Base-by-base conservation (phyloP, 108 stramenopile genomes). In the Skeletonema potamos region DNA sequence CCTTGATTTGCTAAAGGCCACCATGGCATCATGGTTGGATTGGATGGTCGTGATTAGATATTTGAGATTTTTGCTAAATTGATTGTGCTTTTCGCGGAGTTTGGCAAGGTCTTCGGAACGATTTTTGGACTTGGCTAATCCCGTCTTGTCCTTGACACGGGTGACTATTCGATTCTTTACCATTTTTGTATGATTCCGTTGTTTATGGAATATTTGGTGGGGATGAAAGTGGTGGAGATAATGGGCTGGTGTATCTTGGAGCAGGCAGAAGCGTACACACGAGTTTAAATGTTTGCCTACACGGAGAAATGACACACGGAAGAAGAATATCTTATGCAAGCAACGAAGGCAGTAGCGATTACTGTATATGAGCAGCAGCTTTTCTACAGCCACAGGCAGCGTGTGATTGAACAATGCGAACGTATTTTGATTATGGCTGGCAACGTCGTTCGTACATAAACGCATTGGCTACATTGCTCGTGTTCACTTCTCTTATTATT, bases 81-180 rank as follows among this genome's bases (percentile, higher is more conserved):
- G 64, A 20, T 51, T 51, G 48, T 67, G 72, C 17, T 69, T 69
- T 15, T 43, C 10, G 27, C 59, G 65, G 13, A 79, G 60, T 18
- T 60, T 66, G 9, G 11, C 22, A 4, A 79, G 65, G 57, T 79
- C 66, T 32, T 72, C 77, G 66, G 43, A 58, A 3, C 70, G 70
- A 27, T 79, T 79, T 62, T 70, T 71, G 39, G 77, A 72, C 59
- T 79, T 79, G 77, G 70, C 29, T 10, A 79, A 62, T 13, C 77
- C 77, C 28, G 77, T 72, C 39, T 71, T 79, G 70, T 79, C 77
- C 54, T 79, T 79, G 44, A 79, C 66, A 34, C 77, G 77, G 41
- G 76, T 70, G 30, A 77, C 76, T 46, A 77, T 70, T 48, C 76
- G 57, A 10, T 30, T 55, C 44, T 77, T 77, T 48, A 37, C 66